Conservation (phyloP, 2,329 filamentous ascomycete genomes). For the Metarhizium humberi region DNA sequence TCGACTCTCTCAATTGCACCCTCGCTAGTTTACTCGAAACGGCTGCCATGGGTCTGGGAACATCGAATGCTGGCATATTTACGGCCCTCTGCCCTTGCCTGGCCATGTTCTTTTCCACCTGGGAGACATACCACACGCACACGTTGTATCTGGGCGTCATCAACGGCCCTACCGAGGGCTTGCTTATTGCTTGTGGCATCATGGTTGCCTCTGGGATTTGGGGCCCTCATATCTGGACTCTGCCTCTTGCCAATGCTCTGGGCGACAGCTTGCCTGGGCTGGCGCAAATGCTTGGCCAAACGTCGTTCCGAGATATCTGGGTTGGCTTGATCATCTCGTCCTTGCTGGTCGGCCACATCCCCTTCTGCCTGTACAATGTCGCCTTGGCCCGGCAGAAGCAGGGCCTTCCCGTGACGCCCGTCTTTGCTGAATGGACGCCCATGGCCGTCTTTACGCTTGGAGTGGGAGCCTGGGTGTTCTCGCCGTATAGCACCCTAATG, state of each 20-base stretch:
- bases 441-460: conserved; percentile 72
- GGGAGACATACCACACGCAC: conserved; percentile 99
- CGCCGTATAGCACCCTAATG: conserved; percentile 75
- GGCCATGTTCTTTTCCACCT: conserved; percentile 99
- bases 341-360: conserved; percentile 66
- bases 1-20: conserved; percentile 96
- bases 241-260: conserved; percentile 61
- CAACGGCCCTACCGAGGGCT: conserved; percentile 93
- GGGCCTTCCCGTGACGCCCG: conserved; percentile 65
- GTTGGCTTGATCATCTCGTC: conserved; percentile 58
- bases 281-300: conserved; percentile 53
- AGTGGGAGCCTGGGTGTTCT: conserved; percentile 79
- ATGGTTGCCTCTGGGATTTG: conserved; percentile 85
- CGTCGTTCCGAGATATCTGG: conserved; percentile 84
- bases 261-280: conserved; percentile 43
- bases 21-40: conserved; percentile 84
- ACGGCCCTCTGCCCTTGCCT: conserved; percentile 86
- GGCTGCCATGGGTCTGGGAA: conserved; percentile 84
- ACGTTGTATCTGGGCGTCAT: conserved; percentile 92
- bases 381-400: conserved; percentile 62
- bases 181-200: conserved; percentile 77
- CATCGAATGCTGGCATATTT: conserved; percentile 76
- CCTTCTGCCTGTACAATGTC: conserved; percentile 85
- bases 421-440: conserved; percentile 90
- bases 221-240: conserved; percentile 79